A percentile compares a stretch with the other conserved stretches of the same genome.
phyloP scores from a whole-genome alignment of 176 grass and related monocot genomes.

The Phoenix dactylifera region DNA sequence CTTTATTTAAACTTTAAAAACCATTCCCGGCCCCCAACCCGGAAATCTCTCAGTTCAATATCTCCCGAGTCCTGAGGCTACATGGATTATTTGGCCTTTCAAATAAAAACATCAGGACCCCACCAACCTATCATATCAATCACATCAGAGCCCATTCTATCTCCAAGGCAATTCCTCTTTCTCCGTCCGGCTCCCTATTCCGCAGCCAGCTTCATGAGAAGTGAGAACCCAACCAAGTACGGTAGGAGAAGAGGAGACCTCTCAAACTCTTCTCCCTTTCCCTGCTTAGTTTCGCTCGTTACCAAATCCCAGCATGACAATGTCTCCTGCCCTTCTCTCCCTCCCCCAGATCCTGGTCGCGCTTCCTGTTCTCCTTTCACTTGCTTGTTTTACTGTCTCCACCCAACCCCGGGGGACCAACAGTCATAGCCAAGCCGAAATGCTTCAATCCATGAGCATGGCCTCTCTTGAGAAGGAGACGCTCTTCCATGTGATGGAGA shows the following conservation, averaged over 20 bases:
- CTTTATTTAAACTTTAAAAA: too few relatives aligned
- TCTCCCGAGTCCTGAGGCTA: too few relatives aligned
- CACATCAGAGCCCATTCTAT: too few relatives aligned
- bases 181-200: too few relatives aligned
- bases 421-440: not conserved
- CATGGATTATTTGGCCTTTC: too few relatives aligned
- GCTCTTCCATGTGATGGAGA: slow-evolving; percentile 72
- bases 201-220: too few relatives aligned
- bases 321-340: not conserved
- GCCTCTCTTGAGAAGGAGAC: slow-evolving; percentile 49
- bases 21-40: too few relatives aligned
- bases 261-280: slow-evolving; percentile 8
- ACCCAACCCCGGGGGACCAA: not conserved
- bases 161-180: too few relatives aligned
- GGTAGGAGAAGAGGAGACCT: not conserved
- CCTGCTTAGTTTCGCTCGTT: slow-evolving; percentile 12
- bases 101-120: too few relatives aligned
- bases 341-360: not conserved
- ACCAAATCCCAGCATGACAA: not conserved
- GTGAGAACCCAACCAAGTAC: too few relatives aligned
- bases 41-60: too few relatives aligned
- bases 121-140: too few relatives aligned
- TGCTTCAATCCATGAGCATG: slow-evolving; percentile 26
- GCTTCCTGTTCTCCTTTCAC: not conserved
- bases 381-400: not conserved